These are phyloP conservation scores for Dactylellina leptospora DNA, from an alignment of 2,329 filamentous ascomycete genomes.

Conservation along the genomic window DNA sequence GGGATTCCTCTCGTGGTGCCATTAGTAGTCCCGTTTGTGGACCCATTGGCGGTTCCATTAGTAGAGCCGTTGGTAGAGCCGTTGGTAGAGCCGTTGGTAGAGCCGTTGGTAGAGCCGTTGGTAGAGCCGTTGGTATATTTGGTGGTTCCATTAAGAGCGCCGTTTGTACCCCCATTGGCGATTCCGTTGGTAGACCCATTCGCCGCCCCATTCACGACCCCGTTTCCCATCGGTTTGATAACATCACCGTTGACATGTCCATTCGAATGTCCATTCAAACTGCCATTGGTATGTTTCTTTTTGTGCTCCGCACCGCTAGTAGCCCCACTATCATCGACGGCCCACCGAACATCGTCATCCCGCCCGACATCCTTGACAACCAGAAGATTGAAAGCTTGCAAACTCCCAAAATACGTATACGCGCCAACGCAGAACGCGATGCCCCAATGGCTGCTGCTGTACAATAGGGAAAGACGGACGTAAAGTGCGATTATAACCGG, in stretches of 20 bases:
- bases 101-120: not conserved
- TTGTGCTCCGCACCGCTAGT: not conserved
- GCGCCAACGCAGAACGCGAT: conserved; percentile 48
- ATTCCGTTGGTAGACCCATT: too few relatives aligned
- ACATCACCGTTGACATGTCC: not conserved
- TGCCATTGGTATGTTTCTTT: conserved; percentile 13
- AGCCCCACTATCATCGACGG: conserved; percentile 18
- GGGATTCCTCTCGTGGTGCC: conserved; percentile 16
- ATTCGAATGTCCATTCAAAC: not conserved
- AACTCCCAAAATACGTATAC: conserved; percentile 33
- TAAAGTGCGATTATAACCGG: conserved; percentile 40
- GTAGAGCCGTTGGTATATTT: conserved; percentile 8
- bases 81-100: conserved; percentile 20
- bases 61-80: not conserved
- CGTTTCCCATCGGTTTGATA: too few relatives aligned
- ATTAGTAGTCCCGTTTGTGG: not conserved
- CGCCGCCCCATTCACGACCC: too few relatives aligned
- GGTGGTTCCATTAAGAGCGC: not conserved
- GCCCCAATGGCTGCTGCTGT: conserved; percentile 49
- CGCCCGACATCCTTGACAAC: conserved; percentile 47
- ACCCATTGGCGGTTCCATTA: conserved; percentile 13
- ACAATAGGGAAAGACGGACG: conserved; percentile 19
- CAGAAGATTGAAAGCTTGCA: conserved; percentile 43
- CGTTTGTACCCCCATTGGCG: not conserved
- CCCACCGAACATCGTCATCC: conserved; percentile 34